Evolutionary conservation across 495 filamentous ascomycete genomes (phyloP), one percentile per base, ranked within the genome.

Genomic region (Tuber umbilicatum): DNA sequence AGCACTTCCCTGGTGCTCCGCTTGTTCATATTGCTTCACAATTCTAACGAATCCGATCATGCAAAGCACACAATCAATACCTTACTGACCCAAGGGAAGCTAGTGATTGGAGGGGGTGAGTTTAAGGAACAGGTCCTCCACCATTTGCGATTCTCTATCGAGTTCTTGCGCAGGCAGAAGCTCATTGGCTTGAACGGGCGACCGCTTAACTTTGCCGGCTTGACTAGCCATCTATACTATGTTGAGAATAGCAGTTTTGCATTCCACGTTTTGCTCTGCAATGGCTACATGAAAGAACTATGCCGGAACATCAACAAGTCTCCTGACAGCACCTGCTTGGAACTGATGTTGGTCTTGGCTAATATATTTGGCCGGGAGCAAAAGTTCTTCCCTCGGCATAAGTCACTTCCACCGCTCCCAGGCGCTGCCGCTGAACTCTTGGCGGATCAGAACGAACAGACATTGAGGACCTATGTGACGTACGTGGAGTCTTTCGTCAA

Each of bases 141-240:
- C 77, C 90, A 93, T 80, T 82, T 94, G 10, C 86, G 92, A 35
- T 93, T 93, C 75, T 92, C 91, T 0, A 91, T 94, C 69, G 92
- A 94, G 73, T 93, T 93, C 76, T 86, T 93, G 12, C 87, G 91
- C 35, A 85, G 90, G 35, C 89, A 92, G 73, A 82, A 87, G 64
- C 86, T 94, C 2, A 85, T 94, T 43, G 87, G 86, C 37, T 74
- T 84, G 12, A 81, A 80, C 7, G 92, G 92, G 38, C 84, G 80
- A 16, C 91, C 92, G 0, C 81, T 92, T n/a, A 92, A 94, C 77
- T 92, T 93, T 77, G 87, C 91, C 0, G 88, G 88, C 1, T 83
- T 86, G 37, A 86, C 91, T 5, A 87, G 87, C 12, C 91, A 93
- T 83, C 85, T 94, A 0, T 93, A 92, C 82, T 93, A 89, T 77